Base-by-base conservation (phyloP, 163 green algal genomes). In the Botryococcus braunii region DNA sequence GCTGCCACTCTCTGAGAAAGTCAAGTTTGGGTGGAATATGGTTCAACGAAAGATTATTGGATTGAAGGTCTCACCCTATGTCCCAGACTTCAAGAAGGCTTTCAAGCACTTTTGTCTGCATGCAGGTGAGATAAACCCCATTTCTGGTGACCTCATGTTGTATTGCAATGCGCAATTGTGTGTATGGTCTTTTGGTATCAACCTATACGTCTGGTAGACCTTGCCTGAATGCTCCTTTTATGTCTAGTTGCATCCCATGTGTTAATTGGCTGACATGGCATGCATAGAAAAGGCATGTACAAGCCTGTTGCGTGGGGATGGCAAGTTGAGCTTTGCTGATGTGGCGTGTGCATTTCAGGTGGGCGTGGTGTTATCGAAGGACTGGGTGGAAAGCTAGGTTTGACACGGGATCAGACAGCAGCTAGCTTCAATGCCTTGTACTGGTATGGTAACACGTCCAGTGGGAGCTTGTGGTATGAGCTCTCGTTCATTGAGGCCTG, bases 361-460 rank as follows among this genome's bases (percentile, higher is more conserved):
- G 87, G 87, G 0, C 72, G 87, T 1, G 85, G 69, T n/a, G 88
- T 94, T n/a, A 86, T 94, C 47, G 87, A 94, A 69, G 87, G 87
- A 6, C 59, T 94, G n/a, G 80, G 82, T 38, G 82, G 84, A 58
- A 86, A 94, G 74, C 79, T 94, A 52, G 71, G 79, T 4, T 77
- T 94, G 41, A 65, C 67, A n/a, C 37, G 66, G n/a, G 13, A 57
- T 6, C 71, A 86, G 36, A 75, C 83, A 62, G 75, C 83, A 65
- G 82, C 87, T 9, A 80, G 65, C 11, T 75, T 74, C 36, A 82
- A 85, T 65, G 84, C 87, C 13, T 78, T 94, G 67, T 81, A 86
- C 71, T 83, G 89, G 36, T 98, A 92, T 67, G 92, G 92, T 40
- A 97, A 98, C 80, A 86, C 86, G 37, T 95, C 85, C 29, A 93